Evolutionary conservation across 176 grass and related monocot species (phyloP), one percentile per base, ranked within the genome.

Genomic region (Elaeis guineensis): DNA sequence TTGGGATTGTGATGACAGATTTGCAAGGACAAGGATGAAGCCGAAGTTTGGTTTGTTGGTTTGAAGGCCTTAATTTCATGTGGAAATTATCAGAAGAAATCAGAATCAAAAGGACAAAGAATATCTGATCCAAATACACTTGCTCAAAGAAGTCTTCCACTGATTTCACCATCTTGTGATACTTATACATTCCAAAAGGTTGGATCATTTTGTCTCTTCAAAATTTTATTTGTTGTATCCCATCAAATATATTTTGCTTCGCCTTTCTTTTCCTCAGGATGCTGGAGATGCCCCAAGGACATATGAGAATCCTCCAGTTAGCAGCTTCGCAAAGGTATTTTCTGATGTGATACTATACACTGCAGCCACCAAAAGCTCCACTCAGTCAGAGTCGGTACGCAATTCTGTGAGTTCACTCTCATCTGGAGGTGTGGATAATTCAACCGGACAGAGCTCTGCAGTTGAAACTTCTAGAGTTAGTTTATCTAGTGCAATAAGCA

Each of bases 1-100:
- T 44, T 12, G 35, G 35, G 2, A 44, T 44, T 2, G 8, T 12
- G 8, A 44, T 12, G 6, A 44, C 35, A 91, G 88, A 83, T 91
- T 44, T 91, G 88, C 73, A 91, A 91, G 79, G 83, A 91, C 63
- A 91, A 83, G 83, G 88, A 83, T 52, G 88, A 91, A 57, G 66
- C 83, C 20, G 88, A 86, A 70, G 69, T 76, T 22, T 91, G 88
- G 83, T 91, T 86, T 57, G 77, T 91, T 74, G 77, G 83, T 30
- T 69, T 86, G 58, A 91, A 86, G 62, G 76, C 83, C 52, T 72
- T 91, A 57, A 78, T 86, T 78, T 69, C 76, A 21, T 39, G 62
- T 74, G 54, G 55, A 44, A 74, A 75, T 52, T 67, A 60, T 23
- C 39, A 67, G 54, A 86, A 77, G 35, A 57, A 50, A 39, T 60